Conservation (phyloP, 2,329 filamentous ascomycete species). For the Metarhizium humberi region DNA sequence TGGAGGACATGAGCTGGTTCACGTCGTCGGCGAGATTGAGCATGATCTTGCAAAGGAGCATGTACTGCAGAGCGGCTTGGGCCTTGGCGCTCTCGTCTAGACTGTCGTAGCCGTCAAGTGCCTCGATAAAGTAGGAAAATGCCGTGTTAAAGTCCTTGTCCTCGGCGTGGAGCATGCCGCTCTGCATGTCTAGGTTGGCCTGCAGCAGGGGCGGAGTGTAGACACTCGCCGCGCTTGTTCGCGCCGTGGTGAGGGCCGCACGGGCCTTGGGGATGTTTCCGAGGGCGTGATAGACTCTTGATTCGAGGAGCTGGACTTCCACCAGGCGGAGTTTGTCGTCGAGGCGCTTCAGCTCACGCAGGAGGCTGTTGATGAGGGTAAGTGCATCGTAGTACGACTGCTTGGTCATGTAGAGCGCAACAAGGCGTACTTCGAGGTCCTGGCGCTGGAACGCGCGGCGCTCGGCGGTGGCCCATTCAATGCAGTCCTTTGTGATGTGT, state of each 20-base stretch:
- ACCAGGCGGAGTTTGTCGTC: conserved; percentile 98
- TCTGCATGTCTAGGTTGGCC: conserved; percentile 97
- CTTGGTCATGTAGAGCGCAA: conserved; percentile 92
- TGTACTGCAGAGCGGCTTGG: conserved; percentile 97
- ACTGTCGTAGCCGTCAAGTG: conserved; percentile 89
- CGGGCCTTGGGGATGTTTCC: conserved; percentile 95
- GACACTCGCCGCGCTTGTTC: conserved; percentile 91
- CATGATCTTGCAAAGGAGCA: conserved; percentile 99
- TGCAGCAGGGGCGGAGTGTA: conserved; percentile 94
- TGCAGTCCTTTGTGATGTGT: conserved; percentile 93
- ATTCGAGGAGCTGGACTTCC: conserved; percentile 95
- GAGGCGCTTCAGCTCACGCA: conserved; percentile 93
- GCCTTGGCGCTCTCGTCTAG: conserved; percentile 83
- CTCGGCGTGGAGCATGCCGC: conserved; percentile 96
- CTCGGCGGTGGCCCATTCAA: conserved; percentile 96
- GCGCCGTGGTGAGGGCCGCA: conserved; percentile 85
- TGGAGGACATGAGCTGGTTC: conserved; percentile 86
- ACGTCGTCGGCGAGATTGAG: conserved; percentile 94
- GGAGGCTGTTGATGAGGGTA: conserved; percentile 89
- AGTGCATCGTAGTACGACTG: conserved; percentile 96
- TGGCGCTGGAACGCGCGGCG: conserved; percentile 93
- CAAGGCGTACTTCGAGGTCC: conserved; percentile 93
- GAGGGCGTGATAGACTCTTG: conserved; percentile 91
- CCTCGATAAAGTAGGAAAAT: conserved; percentile 98
- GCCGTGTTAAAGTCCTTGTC: conserved; percentile 99